Evolutionary conservation across 306 rosid genomes (phyloP).

Genomic region (Datisca glomerata): DNA sequence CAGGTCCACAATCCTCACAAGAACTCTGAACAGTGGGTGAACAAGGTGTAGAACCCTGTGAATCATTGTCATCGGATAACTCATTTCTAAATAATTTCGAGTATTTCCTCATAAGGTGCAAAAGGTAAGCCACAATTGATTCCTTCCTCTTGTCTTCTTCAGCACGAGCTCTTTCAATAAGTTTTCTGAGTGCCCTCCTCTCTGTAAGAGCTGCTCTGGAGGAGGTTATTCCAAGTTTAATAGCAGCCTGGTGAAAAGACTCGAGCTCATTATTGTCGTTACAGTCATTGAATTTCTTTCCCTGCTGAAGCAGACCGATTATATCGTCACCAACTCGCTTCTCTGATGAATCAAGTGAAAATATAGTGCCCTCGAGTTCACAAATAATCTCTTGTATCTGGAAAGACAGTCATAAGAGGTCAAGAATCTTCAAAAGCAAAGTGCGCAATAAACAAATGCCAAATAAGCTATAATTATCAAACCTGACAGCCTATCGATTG

Average conservation of each 20-base stretch:
- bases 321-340: constrained; percentile 88
- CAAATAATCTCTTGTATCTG: constrained; percentile 71
- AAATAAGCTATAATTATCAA: neutral
- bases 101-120: constrained; percentile 94
- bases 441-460: too few species aligned
- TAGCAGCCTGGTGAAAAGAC: constrained; percentile 92
- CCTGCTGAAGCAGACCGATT: constrained; percentile 81
- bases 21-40: constrained; percentile 82
- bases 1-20: constrained; percentile 39
- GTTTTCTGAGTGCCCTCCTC: constrained; percentile 92
- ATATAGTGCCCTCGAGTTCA: constrained; percentile 42
- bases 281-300: constrained; percentile 54
- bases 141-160: constrained; percentile 98
- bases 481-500: constrained; percentile 86
- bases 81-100: constrained; percentile 92
- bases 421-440: constrained; percentile 4
- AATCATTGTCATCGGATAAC: constrained; percentile 82
- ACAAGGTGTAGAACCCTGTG: constrained; percentile 94
- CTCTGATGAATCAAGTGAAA: constrained; percentile 74
- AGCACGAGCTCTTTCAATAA: constrained; percentile 69
- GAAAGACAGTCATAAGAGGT: neutral
- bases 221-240: constrained; percentile 79
- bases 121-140: constrained; percentile 82
- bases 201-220: constrained; percentile 88
- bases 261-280: constrained; percentile 77